A percentile compares a stretch with the other conserved stretches of the same genome.
phyloP scores from a whole-genome alignment of 2,329 filamentous ascomycete genomes.

The Triangularia setosa region DNA sequence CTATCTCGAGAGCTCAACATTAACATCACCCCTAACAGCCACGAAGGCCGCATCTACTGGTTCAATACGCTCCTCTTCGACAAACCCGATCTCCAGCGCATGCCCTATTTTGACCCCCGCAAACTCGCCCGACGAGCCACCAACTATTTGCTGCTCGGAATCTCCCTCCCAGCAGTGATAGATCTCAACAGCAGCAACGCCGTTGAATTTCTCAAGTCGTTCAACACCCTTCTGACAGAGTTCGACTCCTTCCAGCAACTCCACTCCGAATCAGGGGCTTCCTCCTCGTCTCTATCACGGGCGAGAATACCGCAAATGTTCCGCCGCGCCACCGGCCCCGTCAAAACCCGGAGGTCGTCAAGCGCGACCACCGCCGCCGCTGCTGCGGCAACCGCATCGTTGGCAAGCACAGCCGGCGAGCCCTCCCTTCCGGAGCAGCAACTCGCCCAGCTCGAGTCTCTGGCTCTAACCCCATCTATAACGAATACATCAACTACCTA shows the following conservation, averaged over 20 bases:
- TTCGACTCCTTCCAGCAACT: conserved; percentile 92
- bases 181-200: conserved; percentile 80
- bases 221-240: conserved; percentile 81
- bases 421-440: conserved; percentile 16
- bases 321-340: conserved; percentile 55
- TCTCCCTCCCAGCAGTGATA: conserved; percentile 84
- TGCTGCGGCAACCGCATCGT: conserved; percentile 7
- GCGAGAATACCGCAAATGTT: conserved; percentile 83
- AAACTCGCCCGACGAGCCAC: conserved; percentile 87
- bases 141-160: conserved; percentile 87
- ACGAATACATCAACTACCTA: background rate
- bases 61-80: conserved; percentile 96
- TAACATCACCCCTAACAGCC: conserved; percentile 47
- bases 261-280: conserved; percentile 71
- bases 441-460: background rate
- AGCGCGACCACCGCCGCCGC: conserved; percentile 26
- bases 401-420: background rate
- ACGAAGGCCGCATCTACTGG: conserved; percentile 94
- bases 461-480: background rate
- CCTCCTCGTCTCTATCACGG: conserved; percentile 67
- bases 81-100: conserved; percentile 70
- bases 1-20: conserved; percentile 3
- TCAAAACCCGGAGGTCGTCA: conserved; percentile 46
- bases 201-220: conserved; percentile 78
- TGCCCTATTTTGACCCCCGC: conserved; percentile 80